Percentiles rank a stretch among this genome's conserved stretches.
Evolutionary conservation across 345 rosid genomes (phyloP).

Genomic region (Melaleuca quinquenervia): DNA sequence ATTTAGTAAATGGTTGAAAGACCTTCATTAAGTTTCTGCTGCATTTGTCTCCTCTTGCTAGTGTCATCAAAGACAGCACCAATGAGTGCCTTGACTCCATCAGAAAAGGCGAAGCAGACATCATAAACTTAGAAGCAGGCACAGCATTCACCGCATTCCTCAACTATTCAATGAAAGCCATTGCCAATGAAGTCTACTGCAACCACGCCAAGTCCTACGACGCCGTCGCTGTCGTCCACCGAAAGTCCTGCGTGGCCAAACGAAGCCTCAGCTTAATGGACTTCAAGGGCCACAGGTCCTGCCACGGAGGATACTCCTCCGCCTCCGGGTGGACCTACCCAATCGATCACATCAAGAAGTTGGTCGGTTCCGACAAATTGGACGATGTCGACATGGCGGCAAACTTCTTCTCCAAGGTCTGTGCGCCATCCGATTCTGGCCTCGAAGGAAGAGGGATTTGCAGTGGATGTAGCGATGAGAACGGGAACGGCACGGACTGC

Average conservation of each 20-base stretch:
- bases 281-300: constrained; percentile 19
- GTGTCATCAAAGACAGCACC: constrained; percentile 13
- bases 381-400: not conserved
- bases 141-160: constrained; percentile 22
- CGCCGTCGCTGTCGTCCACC: constrained; percentile 11
- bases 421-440: constrained; percentile 18
- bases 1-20: not conserved
- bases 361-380: not conserved
- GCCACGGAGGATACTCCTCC: constrained; percentile 22
- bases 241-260: constrained; percentile 9
- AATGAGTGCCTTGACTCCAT: constrained; percentile 19
- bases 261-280: constrained; percentile 1
- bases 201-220: constrained; percentile 10
- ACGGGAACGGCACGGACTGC: not conserved
- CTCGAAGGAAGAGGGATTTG: constrained; percentile 7
- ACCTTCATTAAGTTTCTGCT: not conserved
- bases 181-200: constrained; percentile 31
- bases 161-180: constrained; percentile 35
- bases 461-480: not conserved
- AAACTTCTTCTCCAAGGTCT: constrained; percentile 16
- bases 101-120: constrained; percentile 18
- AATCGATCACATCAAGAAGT: constrained; percentile 8
- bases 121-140: constrained; percentile 24
- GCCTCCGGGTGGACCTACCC: constrained; percentile 33
- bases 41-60: not conserved